Conservation (phyloP, 805 yeast genomes). For the Clavispora santaluciae region DNA sequence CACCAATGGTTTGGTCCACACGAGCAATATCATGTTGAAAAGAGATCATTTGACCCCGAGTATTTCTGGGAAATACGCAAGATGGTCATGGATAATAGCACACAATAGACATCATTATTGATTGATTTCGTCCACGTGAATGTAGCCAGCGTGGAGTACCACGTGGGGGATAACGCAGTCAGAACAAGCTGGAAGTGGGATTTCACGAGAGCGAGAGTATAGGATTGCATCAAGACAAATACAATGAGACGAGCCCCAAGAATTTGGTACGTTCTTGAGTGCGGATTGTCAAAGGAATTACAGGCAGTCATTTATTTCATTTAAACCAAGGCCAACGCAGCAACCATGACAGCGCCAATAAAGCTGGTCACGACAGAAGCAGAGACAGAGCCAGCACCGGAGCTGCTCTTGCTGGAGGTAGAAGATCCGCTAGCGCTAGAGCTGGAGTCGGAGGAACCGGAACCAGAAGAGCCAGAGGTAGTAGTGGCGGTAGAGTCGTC, state of each 20-base stretch:
- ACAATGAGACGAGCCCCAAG: no score
- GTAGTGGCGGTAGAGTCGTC: constrained; percentile 9
- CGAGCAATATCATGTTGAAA: constrained; percentile 20
- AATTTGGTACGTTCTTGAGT: no score
- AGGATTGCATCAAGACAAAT: no score
- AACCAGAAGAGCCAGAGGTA: constrained; percentile 16
- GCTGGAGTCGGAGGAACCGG: constrained; percentile 9
- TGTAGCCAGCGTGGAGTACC: no score
- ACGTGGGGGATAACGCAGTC: no score
- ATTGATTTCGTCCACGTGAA: no score
- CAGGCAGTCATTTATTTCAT: background rate
- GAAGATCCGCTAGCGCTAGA: constrained; percentile 16
- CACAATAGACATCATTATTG: background rate
- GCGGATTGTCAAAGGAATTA: no score
- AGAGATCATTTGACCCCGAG: constrained; percentile 18
- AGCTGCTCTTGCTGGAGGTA: constrained; percentile 16
- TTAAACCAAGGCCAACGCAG: constrained; percentile 22
- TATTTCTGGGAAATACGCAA: constrained; percentile 41
- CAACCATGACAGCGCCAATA: constrained; percentile 21
- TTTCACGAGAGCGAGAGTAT: no score
- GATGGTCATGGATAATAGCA: constrained; percentile 34
- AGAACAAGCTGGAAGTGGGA: no score
- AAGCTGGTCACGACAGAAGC: constrained; percentile 16
- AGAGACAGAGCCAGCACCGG: constrained; percentile 16
- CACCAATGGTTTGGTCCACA: constrained; percentile 34